Percentiles rank a stretch among this genome's conserved stretches.
Conservation (phyloP, 768 basidiomycete species). For the Termitomyces sp. region DNA sequence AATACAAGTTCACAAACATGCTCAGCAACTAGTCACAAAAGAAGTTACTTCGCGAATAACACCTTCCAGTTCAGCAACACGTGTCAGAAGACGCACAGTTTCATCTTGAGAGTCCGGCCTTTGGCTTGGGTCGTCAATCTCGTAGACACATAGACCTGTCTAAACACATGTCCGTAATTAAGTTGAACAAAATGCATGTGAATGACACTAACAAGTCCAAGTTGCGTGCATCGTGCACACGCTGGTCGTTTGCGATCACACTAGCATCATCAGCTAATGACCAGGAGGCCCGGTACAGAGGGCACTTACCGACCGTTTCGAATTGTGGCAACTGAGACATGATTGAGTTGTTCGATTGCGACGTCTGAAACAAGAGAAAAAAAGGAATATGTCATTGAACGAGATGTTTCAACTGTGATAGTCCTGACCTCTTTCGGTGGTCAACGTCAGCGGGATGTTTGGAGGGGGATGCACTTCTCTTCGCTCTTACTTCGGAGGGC, state of each 20-base stretch:
- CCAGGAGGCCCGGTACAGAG: not conserved
- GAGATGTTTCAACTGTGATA: not conserved
- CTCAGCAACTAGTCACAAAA: conserved; percentile 1
- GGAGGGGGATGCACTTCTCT: conserved; percentile 19
- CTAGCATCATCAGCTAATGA: conserved; percentile 19
- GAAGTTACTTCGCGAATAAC: conserved; percentile 68
- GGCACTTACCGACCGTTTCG: conserved; percentile 59
- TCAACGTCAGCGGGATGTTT: conserved; percentile 38
- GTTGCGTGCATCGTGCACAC: conserved; percentile 43
- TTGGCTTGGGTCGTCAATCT: conserved; percentile 70
- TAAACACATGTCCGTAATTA: conserved; percentile 18
- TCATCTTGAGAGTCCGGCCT: conserved; percentile 54
- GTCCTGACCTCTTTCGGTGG: conserved; percentile 42
- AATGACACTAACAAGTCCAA: conserved; percentile 34
- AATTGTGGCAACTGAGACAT: conserved; percentile 68
- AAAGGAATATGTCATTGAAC: not conserved
- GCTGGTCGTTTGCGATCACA: conserved; percentile 46
- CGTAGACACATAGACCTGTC: conserved; percentile 82
- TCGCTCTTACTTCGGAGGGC: conserved; percentile 28
- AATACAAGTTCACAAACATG: conserved; percentile 17
- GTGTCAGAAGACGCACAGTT: conserved; percentile 56
- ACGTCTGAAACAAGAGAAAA: conserved; percentile 25
- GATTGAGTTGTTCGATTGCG: conserved; percentile 72
- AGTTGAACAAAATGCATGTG: not conserved
- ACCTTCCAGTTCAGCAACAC: conserved; percentile 79